These are phyloP conservation scores for Zymoseptoria brevis DNA, from an alignment of 2,329 filamentous ascomycete species.

Conservation along the genomic window DNA sequence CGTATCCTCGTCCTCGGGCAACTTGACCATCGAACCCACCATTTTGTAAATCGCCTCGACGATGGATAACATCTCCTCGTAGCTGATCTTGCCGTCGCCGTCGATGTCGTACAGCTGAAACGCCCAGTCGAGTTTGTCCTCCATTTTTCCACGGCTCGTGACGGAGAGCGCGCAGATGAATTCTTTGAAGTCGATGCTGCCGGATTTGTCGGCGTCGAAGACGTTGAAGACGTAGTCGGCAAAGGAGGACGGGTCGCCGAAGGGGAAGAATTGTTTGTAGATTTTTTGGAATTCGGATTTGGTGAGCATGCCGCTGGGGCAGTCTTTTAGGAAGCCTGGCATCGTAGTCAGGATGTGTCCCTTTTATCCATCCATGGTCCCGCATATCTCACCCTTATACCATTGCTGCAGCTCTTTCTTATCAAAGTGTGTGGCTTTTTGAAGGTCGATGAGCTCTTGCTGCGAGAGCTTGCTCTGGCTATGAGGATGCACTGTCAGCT, in stretches of 20 bases:
- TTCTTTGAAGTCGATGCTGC: conserved; percentile 98
- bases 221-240: conserved; percentile 99
- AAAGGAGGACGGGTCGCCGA: conserved; percentile 93
- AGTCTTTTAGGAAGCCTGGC: conserved; percentile 93
- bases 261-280: conserved; percentile 98
- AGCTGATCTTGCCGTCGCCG: conserved; percentile 96
- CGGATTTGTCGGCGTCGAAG: conserved; percentile 94
- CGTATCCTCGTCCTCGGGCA: conserved; percentile 97
- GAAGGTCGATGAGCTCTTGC: conserved; percentile 88
- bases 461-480: conserved; percentile 98
- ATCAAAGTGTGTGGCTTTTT: conserved; percentile 96
- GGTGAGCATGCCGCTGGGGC: conserved; percentile 89
- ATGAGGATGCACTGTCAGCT: conserved; percentile 29
- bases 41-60: conserved; percentile 99
- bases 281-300: conserved; percentile 99
- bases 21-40: conserved; percentile 98
- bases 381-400: conserved; percentile 78
- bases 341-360: conserved; percentile 10
- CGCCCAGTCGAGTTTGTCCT: conserved; percentile 98
- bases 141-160: conserved; percentile 95
- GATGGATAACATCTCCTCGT: conserved; percentile 97
- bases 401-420: conserved; percentile 99
- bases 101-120: conserved; percentile 99
- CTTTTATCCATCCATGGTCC: neutral
- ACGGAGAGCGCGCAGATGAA: conserved; percentile 98